These are phyloP conservation scores for Meira nashicola DNA, from an alignment of 1,284 basidiomycete species.

Conservation along the genomic window DNA sequence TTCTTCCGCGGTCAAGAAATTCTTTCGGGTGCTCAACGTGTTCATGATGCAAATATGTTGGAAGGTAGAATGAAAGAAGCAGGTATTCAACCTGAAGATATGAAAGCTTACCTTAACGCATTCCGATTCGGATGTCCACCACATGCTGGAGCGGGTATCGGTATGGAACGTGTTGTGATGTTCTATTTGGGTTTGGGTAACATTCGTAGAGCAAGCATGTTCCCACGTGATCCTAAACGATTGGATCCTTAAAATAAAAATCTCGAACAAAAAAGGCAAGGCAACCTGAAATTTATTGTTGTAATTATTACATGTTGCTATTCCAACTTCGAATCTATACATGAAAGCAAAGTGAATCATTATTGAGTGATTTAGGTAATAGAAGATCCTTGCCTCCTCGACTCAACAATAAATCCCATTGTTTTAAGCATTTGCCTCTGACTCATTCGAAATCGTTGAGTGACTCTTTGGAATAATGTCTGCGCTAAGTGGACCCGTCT, in stretches of 20 bases:
- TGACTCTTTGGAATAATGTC: background rate
- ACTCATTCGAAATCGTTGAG: too few relatives aligned
- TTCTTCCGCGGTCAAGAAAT: slow-evolving; percentile 99
- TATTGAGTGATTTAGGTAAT: too few relatives aligned
- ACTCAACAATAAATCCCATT: too few relatives aligned
- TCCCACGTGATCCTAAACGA: slow-evolving; percentile 64
- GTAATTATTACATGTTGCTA: too few relatives aligned
- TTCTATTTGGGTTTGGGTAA: slow-evolving; percentile 69
- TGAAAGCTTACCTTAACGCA: slow-evolving; percentile 86
- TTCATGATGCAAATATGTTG: slow-evolving; percentile 82
- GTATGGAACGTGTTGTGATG: slow-evolving; percentile 90
- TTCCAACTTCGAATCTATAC: too few relatives aligned
- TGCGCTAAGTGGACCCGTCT: slow-evolving; percentile 22
- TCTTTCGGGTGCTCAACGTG: slow-evolving; percentile 91
- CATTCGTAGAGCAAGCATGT: slow-evolving; percentile 85
- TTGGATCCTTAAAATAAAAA: slow-evolving; percentile 39
- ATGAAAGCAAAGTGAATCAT: too few relatives aligned
- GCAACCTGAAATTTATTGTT: too few relatives aligned
- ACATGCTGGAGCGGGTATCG: slow-evolving; percentile 61
- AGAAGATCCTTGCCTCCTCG: too few relatives aligned
- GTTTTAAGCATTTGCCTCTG: too few relatives aligned
- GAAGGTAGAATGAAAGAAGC: slow-evolving; percentile 71
- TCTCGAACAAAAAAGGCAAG: background rate
- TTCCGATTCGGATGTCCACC: slow-evolving; percentile 92
- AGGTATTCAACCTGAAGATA: slow-evolving; percentile 73